Evolutionary conservation across 768 basidiomycete species (phyloP), one percentile per base, ranked within the genome.

Genomic region (Lyophyllum shimeji): DNA sequence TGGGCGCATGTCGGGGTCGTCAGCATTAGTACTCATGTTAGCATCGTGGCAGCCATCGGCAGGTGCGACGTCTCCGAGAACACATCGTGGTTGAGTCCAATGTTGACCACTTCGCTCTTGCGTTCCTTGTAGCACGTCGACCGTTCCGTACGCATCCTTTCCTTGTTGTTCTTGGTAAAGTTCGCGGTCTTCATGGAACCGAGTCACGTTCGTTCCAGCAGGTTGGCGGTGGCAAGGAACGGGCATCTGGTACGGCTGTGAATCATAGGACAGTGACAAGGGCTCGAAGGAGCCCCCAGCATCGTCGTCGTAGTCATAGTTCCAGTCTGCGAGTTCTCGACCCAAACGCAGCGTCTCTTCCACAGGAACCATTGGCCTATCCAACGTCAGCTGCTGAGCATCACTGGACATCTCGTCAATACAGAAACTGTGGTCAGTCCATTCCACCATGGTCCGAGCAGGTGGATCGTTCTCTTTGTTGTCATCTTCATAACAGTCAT

Each of bases 391-490:
- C 11, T 1, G 17, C 29, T 24, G 25, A 46, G 3, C n/a, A 25
- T 27, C 25, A 17, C 17, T 17, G 5, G 29, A 46, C 6, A 27
- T 46, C n/a, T 18, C n/a, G 11, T 2, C 21, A 11, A 8, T 5
- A 29, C 6, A 46, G 27, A 27, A 3, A 27, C 18, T 27, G 17
- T 2, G 27, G 25, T 20, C 15, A n/a, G 37, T 24, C 6, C 7
- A 33, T 37, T 49, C 33, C 12, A 25, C 15, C 21, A 40, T 2
- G n/a, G n/a, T n/a, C n/a, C 24, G 25, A 20, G 24, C 17, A 47
- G 52, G 58, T 17, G 47, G 47, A 27, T 46, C 24, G 34, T 55
- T 60, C 43, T 60, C 62, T 24, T 63, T 59, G 11, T 57, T 34
- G 23, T 50, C 27, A 13, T 52, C 6, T 20, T 24, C 33, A 12